Evolutionary conservation across 1,284 basidiomycete species (phyloP), one percentile per base, ranked within the genome.

Genomic region (Calocybe gambosa): DNA sequence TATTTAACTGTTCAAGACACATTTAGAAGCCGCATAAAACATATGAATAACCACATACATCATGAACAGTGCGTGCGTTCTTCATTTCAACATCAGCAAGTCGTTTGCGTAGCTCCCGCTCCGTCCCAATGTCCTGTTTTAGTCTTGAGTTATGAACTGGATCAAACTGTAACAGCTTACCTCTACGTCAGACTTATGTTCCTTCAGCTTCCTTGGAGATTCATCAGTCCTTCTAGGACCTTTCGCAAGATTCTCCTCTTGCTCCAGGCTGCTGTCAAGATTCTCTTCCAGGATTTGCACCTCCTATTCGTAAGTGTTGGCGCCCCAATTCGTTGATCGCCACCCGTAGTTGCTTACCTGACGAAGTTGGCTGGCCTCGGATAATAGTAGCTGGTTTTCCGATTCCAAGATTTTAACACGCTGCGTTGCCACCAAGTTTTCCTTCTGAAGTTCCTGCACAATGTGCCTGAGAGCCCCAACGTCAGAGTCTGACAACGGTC

Each of bases 371-470:
- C 85, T 79, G 5, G 78, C 77, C 62, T 90, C 87, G n/a, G 83
- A 75, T 40, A 77, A 63, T 40, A 93, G 68, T 25, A 89, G 68
- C 50, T 75, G 74, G 53, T 91, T 89, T 68, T 94, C 91, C 7
- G 78, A 74, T 59, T 90, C 80, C 26, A 91, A 66, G 33, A 84
- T 63, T 59, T 85, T 87, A 62, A 80, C 82, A 54, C 75, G 74
- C 50, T 86, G 80, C 18, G 73, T 67, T 7, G 80, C 64, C n/a
- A 74, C 67, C 3, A 78, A 62, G 55, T 82, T 89, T 66, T 95
- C 93, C 55, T 87, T 83, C 60, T 89, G 87, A 37, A 95, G 71
- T 58, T 93, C 87, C 58, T 89, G 85, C 20, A 95, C 80, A 56
- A 96, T 90, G 60, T 91, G 86, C 63, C 86, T 89, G 55, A 3